Percentiles rank a stretch among this genome's conserved stretches.
These are phyloP conservation scores for Diaporthe vaccinii DNA, from an alignment of 2,329 filamentous ascomycete genomes.

Conservation along the genomic window DNA sequence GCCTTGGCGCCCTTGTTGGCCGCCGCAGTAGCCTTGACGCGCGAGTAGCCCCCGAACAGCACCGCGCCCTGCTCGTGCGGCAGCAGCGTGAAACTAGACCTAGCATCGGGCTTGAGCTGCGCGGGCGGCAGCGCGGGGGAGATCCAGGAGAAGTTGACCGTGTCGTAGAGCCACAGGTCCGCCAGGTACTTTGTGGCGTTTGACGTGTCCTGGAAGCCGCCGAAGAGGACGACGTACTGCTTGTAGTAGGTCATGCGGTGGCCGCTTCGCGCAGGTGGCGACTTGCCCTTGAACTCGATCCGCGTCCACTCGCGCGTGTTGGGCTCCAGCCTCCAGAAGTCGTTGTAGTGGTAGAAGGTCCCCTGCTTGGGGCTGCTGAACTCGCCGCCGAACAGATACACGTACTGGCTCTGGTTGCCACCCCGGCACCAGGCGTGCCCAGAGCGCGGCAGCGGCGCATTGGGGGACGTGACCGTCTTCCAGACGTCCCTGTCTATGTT, in stretches of 20 bases:
- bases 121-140: conserved; percentile 81
- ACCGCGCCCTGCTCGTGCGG: conserved; percentile 93
- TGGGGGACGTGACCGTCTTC: conserved; percentile 90
- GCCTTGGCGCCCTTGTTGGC: conserved; percentile 75
- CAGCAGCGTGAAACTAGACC: conserved; percentile 92
- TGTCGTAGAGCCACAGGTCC: conserved; percentile 97
- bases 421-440: conserved; percentile 96
- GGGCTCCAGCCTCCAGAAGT: conserved; percentile 95
- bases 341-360: conserved; percentile 99
- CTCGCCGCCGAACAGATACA: conserved; percentile 96
- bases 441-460: conserved; percentile 89
- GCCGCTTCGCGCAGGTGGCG: conserved; percentile 87
- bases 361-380: conserved; percentile 98
- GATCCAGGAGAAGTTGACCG: conserved; percentile 86
- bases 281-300: conserved; percentile 83
- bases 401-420: conserved; percentile 81
- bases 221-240: conserved; percentile 95
- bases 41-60: conserved; percentile 92
- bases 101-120: conserved; percentile 87
- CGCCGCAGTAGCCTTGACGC: conserved; percentile 80
- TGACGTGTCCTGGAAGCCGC: conserved; percentile 96
- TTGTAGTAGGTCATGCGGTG: conserved; percentile 98
- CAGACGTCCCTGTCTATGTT: conserved; percentile 90
- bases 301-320: conserved; percentile 89
- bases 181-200: conserved; percentile 94